These are phyloP conservation scores for Vitis labrusca DNA, from an alignment of 164 flowering plant species.

Conservation along the genomic window DNA sequence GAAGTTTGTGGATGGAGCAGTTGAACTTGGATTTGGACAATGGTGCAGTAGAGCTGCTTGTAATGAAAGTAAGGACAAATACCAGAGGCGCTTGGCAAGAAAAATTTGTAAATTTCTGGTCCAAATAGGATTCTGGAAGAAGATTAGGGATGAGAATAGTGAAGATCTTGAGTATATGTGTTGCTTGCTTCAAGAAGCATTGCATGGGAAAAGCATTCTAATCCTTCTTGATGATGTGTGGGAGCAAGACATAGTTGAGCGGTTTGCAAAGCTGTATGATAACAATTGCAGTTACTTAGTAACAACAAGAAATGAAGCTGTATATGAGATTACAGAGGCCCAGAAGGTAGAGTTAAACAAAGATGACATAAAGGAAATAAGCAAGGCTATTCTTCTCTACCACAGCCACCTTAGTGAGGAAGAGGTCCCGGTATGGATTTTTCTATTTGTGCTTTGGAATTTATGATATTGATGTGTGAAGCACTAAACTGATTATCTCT, in stretches of 20 bases:
- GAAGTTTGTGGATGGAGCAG: conserved; percentile 42
- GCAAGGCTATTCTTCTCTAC: conserved; percentile 49
- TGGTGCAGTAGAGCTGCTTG: conserved; percentile 53
- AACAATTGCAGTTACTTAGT: conserved; percentile 45
- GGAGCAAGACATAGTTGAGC: conserved; percentile 56
- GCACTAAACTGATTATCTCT: not conserved
- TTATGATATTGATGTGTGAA: not conserved
- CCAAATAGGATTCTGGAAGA: conserved; percentile 42
- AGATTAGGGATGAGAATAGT: conserved; percentile 28
- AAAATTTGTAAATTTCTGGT: conserved; percentile 40
- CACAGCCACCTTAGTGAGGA: conserved; percentile 42
- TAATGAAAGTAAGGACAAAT: conserved; percentile 40
- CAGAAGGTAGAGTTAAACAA: conserved; percentile 47
- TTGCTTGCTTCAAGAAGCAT: conserved; percentile 51
- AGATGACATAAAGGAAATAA: conserved; percentile 44
- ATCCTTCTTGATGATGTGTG: conserved; percentile 57
- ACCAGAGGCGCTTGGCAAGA: conserved; percentile 39
- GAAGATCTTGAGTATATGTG: conserved; percentile 44
- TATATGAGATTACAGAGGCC: conserved; percentile 53
- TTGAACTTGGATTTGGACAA: conserved; percentile 52
- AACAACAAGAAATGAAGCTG: conserved; percentile 56
- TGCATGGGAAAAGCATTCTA: conserved; percentile 41
- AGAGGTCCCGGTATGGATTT: conserved; percentile 40
- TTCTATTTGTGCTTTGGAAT: not conserved
- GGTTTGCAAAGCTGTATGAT: conserved; percentile 45